phyloP scores from a whole-genome alignment of 192 early-diverging fungal species.

The Backusella parvicylindrica region DNA sequence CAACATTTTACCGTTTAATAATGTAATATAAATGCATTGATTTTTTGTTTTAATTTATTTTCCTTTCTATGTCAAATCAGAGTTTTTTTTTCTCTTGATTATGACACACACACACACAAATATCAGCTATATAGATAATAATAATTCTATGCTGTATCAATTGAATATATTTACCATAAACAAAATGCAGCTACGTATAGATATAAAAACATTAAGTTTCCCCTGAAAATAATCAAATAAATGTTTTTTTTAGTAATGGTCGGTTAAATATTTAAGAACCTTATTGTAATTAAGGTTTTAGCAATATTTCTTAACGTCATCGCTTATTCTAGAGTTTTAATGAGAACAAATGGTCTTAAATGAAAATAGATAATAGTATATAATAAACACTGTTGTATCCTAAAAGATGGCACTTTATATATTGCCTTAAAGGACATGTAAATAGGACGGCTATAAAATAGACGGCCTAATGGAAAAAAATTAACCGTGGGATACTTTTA shows the following conservation, averaged over 20 bases:
- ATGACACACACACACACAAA: not conserved
- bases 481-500: too few species aligned
- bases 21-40: not conserved
- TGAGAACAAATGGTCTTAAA: too few species aligned
- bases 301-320: not conserved
- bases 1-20: constrained; percentile 3
- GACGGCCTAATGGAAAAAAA: too few species aligned
- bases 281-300: not conserved
- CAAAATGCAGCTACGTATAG: too few species aligned
- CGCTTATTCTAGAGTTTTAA: too few species aligned
- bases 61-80: not conserved
- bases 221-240: not conserved
- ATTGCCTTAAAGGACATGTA: too few species aligned
- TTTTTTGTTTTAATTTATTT: not conserved
- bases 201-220: not conserved
- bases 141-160: too few species aligned
- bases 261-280: not conserved
- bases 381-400: too few species aligned
- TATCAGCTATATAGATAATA: not conserved
- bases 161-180: too few species aligned
- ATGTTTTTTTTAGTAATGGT: not conserved
- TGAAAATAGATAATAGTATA: too few species aligned
- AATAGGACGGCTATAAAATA: too few species aligned
- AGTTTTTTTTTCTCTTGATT: not conserved
- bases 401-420: too few species aligned